Evolutionary conservation across 306 rosid species (phyloP), one percentile per base, ranked within the genome.

Genomic region (Pueraria montana): DNA sequence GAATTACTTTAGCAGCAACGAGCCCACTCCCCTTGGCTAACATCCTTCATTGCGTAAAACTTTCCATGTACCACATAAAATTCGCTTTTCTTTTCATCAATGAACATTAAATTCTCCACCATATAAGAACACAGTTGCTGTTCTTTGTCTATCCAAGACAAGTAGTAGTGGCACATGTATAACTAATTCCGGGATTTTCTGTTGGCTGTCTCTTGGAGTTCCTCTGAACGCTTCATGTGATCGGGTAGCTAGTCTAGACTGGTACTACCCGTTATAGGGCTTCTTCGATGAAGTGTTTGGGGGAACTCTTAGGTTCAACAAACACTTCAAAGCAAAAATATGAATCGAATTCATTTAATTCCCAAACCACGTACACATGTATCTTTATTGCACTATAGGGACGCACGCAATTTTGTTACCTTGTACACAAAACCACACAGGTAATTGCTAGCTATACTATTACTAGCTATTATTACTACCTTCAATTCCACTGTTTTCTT

Each of bases 121-220:
- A 64, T 86, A 86, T n/a, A 59, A 82, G 76, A 30, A 11, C 8
- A 30, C 40, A 4, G 5, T n/a, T 27, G 12, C 1, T 61, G 3
- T 49, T 45, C 58, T 40, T 26, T 38, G 68, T 61, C 20, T 20
- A 36, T 5, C 59, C 76, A 71, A 27, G 43, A 59, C 65, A 50
- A 23, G 12, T 17, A 11, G 17, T 0, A 1, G 1, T 8, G 42
- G 17, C n/a, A 14, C 42, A 46, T 21, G 69, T 23, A 32, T 17
- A 18, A 21, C n/a, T 16, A 1, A 2, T 12, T 17, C 11, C 12
- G 65, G n/a, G 50, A 40, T 24, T 18, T 17, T 56, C 24, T 76
- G 87, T 80, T 80, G 84, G 74, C 1, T 63, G 83, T 85, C 72
- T 53, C 89, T 71, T 84, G 68, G 86, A 82, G 87, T 89, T 89